Base-by-base conservation (phyloP, 140 eudicot species). In the Cichorium intybus region DNA sequence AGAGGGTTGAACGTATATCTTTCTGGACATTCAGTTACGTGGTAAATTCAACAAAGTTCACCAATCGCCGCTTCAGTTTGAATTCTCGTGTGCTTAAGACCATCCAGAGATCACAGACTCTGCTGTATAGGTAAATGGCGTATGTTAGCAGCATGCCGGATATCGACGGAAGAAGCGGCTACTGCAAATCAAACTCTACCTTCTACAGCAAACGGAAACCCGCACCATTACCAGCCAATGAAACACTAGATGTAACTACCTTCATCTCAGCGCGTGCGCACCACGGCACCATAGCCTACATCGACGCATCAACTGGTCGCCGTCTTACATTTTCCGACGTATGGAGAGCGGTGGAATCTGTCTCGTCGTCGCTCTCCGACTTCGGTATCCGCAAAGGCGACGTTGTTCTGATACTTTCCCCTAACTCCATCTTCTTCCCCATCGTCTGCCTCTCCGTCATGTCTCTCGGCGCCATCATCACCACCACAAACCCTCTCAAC, bases 201-300 rank as follows among this genome's bases (percentile, higher is more conserved):
- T 94, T 89, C 82, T 79, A 86, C 84, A 94, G 99, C 80, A 94
- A 89, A 66, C 90, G 99, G 46, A 77, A 61, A 9, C 85, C 97
- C 3, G 68, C 83, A 24, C 77, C 99, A 0, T 62, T 86, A 5
- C 87, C 97, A 10, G n/a, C 88, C 1, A 80, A 78, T 27, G 49
- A 76, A 10, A 35, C 73, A 29, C 74, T 89, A 12, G 95, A 88
- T 46, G 83, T 94, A 34, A 86, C 97, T 26, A 89, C 95, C 71
- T 94, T 94, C 87, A 94, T 94, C 64, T 89, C 97, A 29, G 84
- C 97, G 34, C 87, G 95, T 14, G 69, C 99, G 24, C 99, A 94
- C 79, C 77, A 61, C 50, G 95, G 87, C 62, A 75, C 60, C 22
- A 61, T 64, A 58, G 99, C 99, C 10, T 87, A 70, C 90, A 84